A percentile compares a stretch with the other conserved stretches of the same genome.
These are phyloP conservation scores for Phaseolus coccineus DNA, from an alignment of 331 rosid genomes.

Conservation along the genomic window DNA sequence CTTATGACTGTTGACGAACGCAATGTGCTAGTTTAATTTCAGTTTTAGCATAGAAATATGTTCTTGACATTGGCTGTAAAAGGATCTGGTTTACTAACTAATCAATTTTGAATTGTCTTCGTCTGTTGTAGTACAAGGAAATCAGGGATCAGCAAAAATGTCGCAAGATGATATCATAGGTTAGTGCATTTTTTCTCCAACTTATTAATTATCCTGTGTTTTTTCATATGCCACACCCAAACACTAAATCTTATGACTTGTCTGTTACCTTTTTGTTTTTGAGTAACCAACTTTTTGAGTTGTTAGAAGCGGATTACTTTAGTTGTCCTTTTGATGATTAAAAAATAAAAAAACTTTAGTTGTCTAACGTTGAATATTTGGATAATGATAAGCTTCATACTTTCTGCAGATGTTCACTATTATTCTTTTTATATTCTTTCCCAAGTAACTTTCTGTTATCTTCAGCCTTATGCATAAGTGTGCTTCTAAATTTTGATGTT, in stretches of 20 bases:
- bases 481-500: too few species aligned
- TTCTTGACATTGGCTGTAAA: background rate
- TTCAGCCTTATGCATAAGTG: too few species aligned
- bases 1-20: background rate
- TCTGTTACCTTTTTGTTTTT: background rate
- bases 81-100: background rate
- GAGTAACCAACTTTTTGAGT: background rate
- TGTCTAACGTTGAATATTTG: conserved; percentile 73
- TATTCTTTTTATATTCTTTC: too few species aligned
- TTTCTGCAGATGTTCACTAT: conserved; percentile 25
- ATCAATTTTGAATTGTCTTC: background rate
- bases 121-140: background rate
- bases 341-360: conserved; percentile 48
- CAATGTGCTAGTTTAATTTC: background rate
- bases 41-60: background rate
- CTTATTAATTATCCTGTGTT: background rate
- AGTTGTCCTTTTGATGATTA: conserved; percentile 55
- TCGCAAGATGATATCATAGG: background rate
- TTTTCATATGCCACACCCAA: background rate
- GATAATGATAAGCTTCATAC: conserved; percentile 58
- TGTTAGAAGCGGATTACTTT: conserved; percentile 61
- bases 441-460: too few species aligned
- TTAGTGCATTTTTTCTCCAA: background rate
- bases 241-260: background rate
- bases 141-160: background rate